Percentiles rank a stretch among this genome's conserved stretches.
Evolutionary conservation across 176 grass and related monocot species (phyloP).

Genomic region (Secale cereale): DNA sequence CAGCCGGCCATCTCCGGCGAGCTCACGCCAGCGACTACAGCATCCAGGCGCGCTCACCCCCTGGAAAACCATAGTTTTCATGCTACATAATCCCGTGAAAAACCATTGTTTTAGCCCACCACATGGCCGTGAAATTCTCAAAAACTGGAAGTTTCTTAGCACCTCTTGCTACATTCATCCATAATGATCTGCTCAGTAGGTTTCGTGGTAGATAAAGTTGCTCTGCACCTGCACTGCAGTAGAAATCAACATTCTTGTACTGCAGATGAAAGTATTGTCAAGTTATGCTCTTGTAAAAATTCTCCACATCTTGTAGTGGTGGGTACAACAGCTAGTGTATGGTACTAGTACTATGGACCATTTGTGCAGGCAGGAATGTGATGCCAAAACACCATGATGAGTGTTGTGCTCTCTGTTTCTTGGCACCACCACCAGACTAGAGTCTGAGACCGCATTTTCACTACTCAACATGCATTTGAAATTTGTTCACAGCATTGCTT

Average conservation of each 20-base stretch:
- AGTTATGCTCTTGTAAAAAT: background rate
- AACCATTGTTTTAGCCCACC: background rate
- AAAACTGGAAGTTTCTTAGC: background rate
- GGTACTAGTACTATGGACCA: conserved; percentile 16
- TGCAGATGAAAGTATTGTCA: conserved; percentile 23
- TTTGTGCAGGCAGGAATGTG: conserved; percentile 23
- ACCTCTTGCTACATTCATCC: background rate
- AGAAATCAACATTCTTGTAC: conserved; percentile 13
- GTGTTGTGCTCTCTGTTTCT: background rate
- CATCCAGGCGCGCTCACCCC: too few species aligned
- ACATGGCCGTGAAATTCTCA: background rate
- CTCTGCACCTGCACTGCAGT: background rate
- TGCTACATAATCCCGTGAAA: background rate
- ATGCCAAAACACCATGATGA: conserved; percentile 12
- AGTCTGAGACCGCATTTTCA: background rate
- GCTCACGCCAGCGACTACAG: too few species aligned
- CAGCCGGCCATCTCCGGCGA: too few species aligned
- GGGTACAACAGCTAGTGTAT: background rate
- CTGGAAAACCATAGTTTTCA: too few species aligned
- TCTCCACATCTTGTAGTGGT: background rate
- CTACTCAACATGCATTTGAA: background rate
- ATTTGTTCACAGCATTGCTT: background rate
- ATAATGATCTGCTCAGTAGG: background rate
- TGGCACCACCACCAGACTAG: conserved; percentile 7
- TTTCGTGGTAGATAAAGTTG: background rate